Evolutionary conservation across 768 basidiomycete genomes (phyloP), one percentile per base, ranked within the genome.

Genomic region (Rhizopogon vinicolor): DNA sequence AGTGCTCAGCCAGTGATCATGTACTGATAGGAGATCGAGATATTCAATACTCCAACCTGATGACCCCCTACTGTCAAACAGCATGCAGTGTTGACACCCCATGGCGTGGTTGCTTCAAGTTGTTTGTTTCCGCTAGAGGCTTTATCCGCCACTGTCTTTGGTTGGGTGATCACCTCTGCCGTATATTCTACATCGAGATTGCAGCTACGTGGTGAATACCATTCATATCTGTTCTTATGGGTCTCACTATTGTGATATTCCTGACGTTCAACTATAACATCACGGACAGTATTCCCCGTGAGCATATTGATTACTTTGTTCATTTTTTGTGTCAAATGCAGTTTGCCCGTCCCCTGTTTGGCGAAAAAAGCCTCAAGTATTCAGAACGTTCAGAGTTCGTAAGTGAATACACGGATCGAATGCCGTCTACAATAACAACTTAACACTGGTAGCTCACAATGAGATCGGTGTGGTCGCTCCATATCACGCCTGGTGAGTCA

Each of bases 381-480:
- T 13, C 64, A 59, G 3, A 68, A 22, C 22, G 22, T 22, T 73
- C 60, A 64, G 74, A 14, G 79, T 78, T 9, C 71, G 83, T 81
- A 65, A 37, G 78, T 61, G 3, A 31, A 31, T 19, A 37, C 3
- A 13, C 35, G 2, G 28, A 29, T 43, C 16, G 51, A 25, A 35
- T 35, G 50, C 25, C 5, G 44, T 40, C 19, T 12, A 33, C 44
- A 56, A 68, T 39, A 7, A 41, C 18, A 18, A 28, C 18, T 7
- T 19, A 0, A 29, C 54, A 22, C 22, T 22, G 22, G 22, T 22
- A 85, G 83, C 66, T 12, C 75, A 79, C 51, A 61, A 67, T 8
- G 78, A 85, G 25, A 85, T 86, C 60, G 84, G 84, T 1, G 67
- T 86, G 40, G 84, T 85, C 35, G 63, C 83, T 0, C 85, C 85